Evolutionary conservation across 768 basidiomycete genomes (phyloP).

Genomic region (Lentinula edodes): DNA sequence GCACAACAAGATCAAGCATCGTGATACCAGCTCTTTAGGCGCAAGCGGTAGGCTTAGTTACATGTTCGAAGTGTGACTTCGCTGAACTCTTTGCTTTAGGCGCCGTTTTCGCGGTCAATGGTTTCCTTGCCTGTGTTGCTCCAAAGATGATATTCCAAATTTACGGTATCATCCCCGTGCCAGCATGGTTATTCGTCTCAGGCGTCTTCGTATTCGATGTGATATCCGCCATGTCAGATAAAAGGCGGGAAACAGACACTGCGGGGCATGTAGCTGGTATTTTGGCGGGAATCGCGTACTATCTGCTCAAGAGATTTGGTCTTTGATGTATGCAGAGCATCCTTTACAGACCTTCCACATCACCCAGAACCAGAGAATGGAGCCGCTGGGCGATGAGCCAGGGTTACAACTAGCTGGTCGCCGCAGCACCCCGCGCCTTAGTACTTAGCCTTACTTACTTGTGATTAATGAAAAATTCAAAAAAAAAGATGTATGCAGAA

Average conservation of each 20-base stretch:
- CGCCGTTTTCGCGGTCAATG: slow-evolving; percentile 65
- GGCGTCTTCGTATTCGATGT: slow-evolving; percentile 63
- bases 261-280: slow-evolving; percentile 65
- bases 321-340: slow-evolving; percentile 15
- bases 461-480: too few relatives aligned
- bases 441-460: too few relatives aligned
- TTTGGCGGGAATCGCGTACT: slow-evolving; percentile 56
- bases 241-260: slow-evolving; percentile 23
- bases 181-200: slow-evolving; percentile 69
- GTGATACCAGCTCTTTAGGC: slow-evolving; percentile 45
- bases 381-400: too few relatives aligned
- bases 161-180: slow-evolving; percentile 74
- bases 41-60: slow-evolving; percentile 58
- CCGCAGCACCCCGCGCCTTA: too few relatives aligned
- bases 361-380: too few relatives aligned
- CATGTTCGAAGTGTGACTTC: not conserved
- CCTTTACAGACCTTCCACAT: too few relatives aligned
- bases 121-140: slow-evolving; percentile 66
- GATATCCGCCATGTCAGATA: slow-evolving; percentile 34
- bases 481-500: too few relatives aligned
- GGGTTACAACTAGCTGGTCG: too few relatives aligned
- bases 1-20: slow-evolving; percentile 31
- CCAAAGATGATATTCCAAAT: slow-evolving; percentile 63
- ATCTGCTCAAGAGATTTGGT: slow-evolving; percentile 31
- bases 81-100: slow-evolving; percentile 31